Evolutionary conservation across 352 stramenopile species (phyloP).

Genomic region (Pythium vanterpoolii): DNA sequence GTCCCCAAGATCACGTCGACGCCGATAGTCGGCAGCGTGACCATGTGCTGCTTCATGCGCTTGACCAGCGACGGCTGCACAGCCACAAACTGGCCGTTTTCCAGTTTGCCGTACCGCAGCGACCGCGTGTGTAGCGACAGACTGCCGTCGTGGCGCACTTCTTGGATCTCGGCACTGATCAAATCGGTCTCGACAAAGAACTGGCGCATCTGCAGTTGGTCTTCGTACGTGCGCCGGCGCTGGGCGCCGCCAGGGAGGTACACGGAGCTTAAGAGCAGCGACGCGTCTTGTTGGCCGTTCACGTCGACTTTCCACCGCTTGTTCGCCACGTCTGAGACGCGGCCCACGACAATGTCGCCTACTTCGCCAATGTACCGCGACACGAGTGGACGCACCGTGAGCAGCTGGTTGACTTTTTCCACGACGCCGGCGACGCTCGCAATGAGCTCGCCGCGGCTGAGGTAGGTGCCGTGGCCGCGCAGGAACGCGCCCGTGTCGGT

Average conservation of each 20-base stretch:
- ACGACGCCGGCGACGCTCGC: slow-evolving; percentile 93
- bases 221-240: slow-evolving; percentile 95
- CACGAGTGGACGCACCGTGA: slow-evolving; percentile 90
- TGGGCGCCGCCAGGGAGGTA: slow-evolving; percentile 95
- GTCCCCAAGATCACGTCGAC: slow-evolving; percentile 93
- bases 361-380: slow-evolving; percentile 93
- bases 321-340: slow-evolving; percentile 90
- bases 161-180: slow-evolving; percentile 90
- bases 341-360: slow-evolving; percentile 96
- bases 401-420: slow-evolving; percentile 96
- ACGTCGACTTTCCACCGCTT: slow-evolving; percentile 96
- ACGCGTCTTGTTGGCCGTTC: slow-evolving; percentile 76
- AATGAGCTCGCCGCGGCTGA: slow-evolving; percentile 88
- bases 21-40: slow-evolving; percentile 68
- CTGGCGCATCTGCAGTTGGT: slow-evolving; percentile 96
- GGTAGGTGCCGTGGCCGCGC: slow-evolving; percentile 94
- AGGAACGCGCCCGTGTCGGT: slow-evolving; percentile 79
- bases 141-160: slow-evolving; percentile 90
- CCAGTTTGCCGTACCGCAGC: slow-evolving; percentile 93
- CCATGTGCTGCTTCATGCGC: slow-evolving; percentile 94
- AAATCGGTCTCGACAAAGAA: slow-evolving; percentile 96
- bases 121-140: slow-evolving; percentile 93
- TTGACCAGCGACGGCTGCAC: slow-evolving; percentile 91
- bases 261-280: slow-evolving; percentile 93
- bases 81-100: slow-evolving; percentile 92